Evolutionary conservation across 345 rosid species (phyloP), one percentile per base, ranked within the genome.

Genomic region (Durio zibethinus): DNA sequence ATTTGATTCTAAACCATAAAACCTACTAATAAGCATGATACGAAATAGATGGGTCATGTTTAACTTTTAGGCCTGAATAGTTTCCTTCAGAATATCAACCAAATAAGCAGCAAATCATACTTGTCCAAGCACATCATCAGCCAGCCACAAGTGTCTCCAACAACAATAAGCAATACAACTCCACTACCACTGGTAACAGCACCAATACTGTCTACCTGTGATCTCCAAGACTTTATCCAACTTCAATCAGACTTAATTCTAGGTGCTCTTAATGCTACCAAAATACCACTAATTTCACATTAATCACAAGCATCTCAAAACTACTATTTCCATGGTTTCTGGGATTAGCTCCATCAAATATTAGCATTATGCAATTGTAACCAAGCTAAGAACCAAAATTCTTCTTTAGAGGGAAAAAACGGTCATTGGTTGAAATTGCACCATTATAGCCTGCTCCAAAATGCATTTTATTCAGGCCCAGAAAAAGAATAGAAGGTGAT

Each of bases 61-160:
- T 31, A 53, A 73, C 27, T 72, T 29, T 33, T n/a, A 20, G 33
- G 50, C 35, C 52, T 14, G 20, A 7, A 40, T 36, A 23, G 14
- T 21, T 54, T 73, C 64, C 14, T 54, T 54, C 48, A 36, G 15
- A 73, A 38, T 54, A 70, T 36, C 48, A 54, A 56, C 65, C 35
- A 56, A 23, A 35, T 73, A 14, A 35, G 50, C 31, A 56, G 50
- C 7, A 23, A 21, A 56, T 11, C 9, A 0, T 20, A 52, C 31
- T 33, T 20, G 31, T 38, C 52, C 4, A 0, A 56, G 8, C 21
- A 73, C 42, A 72, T 53, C 45, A 73, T 15, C 76, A 72, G 27
- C 75, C 75, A 33, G 47, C 75, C 75, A 72, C 20, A 33, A 33
- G 63, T 20, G 16, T 36, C 48, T 72, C 53, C 29, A 53, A 52